A percentile compares a stretch with the other conserved stretches of the same genome.
phyloP scores from a whole-genome alignment of 2,329 filamentous ascomycete genomes.

The Blumeria graminis region DNA sequence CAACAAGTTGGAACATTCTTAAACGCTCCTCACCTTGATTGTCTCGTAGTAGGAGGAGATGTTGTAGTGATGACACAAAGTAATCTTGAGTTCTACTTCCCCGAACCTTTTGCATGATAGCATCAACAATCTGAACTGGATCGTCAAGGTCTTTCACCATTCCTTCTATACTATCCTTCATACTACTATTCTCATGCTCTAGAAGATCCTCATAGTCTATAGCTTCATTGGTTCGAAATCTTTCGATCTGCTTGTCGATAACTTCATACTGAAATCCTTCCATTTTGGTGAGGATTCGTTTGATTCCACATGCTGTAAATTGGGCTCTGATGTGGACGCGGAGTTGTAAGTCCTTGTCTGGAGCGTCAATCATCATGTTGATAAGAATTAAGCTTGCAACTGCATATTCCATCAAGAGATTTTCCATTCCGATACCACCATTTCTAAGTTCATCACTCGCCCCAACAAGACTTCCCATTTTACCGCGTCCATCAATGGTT shows the following conservation, averaged over 20 bases:
- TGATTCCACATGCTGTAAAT: slow-evolving; percentile 88
- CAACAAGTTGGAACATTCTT: slow-evolving; percentile 90
- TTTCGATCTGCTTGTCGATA: slow-evolving; percentile 94
- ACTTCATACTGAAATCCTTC: slow-evolving; percentile 94
- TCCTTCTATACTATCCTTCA: slow-evolving; percentile 43
- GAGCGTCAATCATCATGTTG: slow-evolving; percentile 89
- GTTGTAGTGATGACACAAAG: slow-evolving; percentile 85
- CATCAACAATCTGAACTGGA: slow-evolving; percentile 78
- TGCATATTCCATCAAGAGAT: slow-evolving; percentile 95
- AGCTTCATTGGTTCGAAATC: slow-evolving; percentile 77
- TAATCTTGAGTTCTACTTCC: slow-evolving; percentile 81
- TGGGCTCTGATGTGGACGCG: slow-evolving; percentile 87
- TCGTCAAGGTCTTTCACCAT: slow-evolving; percentile 84
- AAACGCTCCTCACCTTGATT: slow-evolving; percentile 80
- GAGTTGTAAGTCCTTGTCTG: slow-evolving; percentile 69
- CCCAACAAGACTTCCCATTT: slow-evolving; percentile 94
- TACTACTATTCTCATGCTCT: slow-evolving; percentile 71
- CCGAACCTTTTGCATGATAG: slow-evolving; percentile 63
- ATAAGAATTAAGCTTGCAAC: slow-evolving; percentile 83
- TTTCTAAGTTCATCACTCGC: slow-evolving; percentile 90
- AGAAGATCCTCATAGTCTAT: slow-evolving; percentile 97
- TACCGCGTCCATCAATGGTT: slow-evolving; percentile 85
- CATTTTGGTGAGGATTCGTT: slow-evolving; percentile 88
- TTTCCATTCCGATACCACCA: slow-evolving; percentile 95
- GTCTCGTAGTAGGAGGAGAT: slow-evolving; percentile 76